These are phyloP conservation scores for Allium cepa DNA, from an alignment of 106 monocot species.

Conservation along the genomic window DNA sequence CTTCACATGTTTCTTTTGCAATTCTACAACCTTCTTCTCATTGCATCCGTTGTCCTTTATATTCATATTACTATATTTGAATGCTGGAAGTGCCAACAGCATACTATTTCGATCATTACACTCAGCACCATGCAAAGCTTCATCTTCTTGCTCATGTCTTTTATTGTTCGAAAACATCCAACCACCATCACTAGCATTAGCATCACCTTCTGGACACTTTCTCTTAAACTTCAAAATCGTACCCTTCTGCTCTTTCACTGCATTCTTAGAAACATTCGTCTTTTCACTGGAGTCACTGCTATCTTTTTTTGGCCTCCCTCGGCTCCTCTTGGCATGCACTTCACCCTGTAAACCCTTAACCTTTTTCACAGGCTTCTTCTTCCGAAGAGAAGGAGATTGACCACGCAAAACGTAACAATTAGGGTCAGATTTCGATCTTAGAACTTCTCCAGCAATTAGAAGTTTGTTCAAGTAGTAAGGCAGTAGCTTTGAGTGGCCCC, in stretches of 20 bases:
- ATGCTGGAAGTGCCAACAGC: too few relatives aligned
- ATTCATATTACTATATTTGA: too few relatives aligned
- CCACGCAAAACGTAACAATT: background rate
- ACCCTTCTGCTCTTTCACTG: background rate
- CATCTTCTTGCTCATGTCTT: background rate
- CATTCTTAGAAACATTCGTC: background rate
- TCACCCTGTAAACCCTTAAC: background rate
- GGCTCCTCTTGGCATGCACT: background rate
- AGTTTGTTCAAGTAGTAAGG: constrained; percentile 5
- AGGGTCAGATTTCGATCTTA: background rate
- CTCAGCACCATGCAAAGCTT: background rate
- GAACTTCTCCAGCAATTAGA: background rate
- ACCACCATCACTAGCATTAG: background rate
- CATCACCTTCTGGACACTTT: background rate
- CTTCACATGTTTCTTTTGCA: background rate
- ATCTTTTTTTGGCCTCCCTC: background rate
- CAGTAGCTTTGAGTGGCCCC: background rate
- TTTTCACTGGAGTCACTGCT: background rate
- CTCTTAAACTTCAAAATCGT: background rate
- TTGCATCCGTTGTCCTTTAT: background rate
- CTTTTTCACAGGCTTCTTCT: too few relatives aligned
- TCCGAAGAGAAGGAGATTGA: background rate
- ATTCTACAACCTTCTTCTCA: background rate
- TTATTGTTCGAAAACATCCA: background rate
- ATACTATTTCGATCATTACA: too few relatives aligned